phyloP scores from a whole-genome alignment of 352 stramenopile species.

The Phytophthora citricola region DNA sequence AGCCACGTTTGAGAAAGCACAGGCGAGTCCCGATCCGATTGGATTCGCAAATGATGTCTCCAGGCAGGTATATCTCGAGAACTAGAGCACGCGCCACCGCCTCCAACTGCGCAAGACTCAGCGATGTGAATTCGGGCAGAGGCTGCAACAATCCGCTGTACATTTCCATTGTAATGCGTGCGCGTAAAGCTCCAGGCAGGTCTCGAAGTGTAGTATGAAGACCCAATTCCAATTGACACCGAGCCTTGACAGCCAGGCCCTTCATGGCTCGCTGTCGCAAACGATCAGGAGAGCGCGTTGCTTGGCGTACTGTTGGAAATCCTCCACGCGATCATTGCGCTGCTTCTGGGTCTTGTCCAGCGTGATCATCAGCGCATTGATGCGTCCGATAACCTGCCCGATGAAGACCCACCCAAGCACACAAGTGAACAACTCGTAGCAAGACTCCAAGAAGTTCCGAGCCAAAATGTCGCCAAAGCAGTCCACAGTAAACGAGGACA shows the following conservation, averaged over 20 bases:
- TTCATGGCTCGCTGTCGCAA: slow-evolving; percentile 59
- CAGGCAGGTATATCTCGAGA: slow-evolving; percentile 71
- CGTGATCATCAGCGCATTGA: slow-evolving; percentile 75
- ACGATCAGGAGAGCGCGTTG: slow-evolving; percentile 44
- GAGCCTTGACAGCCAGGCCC: slow-evolving; percentile 59
- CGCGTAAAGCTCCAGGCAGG: slow-evolving; percentile 44
- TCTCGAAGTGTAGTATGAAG: slow-evolving; percentile 52
- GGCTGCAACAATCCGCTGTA: slow-evolving; percentile 44
- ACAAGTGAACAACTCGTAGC: slow-evolving; percentile 69
- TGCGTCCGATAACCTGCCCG: slow-evolving; percentile 72
- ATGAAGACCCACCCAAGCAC: slow-evolving; percentile 82
- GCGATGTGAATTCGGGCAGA: slow-evolving; percentile 43
- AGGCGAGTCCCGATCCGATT: slow-evolving; percentile 50
- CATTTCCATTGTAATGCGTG: slow-evolving; percentile 63
- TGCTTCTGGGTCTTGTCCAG: slow-evolving; percentile 67
- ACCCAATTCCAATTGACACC: slow-evolving; percentile 52
- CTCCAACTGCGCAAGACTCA: slow-evolving; percentile 59
- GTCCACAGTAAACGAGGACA: slow-evolving; percentile 79
- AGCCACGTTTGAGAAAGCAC: slow-evolving; percentile 58
- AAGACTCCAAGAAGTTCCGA: slow-evolving; percentile 65
- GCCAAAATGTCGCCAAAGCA: slow-evolving; percentile 79
- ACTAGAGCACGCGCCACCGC: slow-evolving; percentile 51
- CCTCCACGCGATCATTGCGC: slow-evolving; percentile 54
- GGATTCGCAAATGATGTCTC: slow-evolving; percentile 64
- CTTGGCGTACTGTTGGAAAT: slow-evolving; percentile 79